Base-by-base conservation (phyloP, 1,284 basidiomycete species). In the Calocybe gambosa region DNA sequence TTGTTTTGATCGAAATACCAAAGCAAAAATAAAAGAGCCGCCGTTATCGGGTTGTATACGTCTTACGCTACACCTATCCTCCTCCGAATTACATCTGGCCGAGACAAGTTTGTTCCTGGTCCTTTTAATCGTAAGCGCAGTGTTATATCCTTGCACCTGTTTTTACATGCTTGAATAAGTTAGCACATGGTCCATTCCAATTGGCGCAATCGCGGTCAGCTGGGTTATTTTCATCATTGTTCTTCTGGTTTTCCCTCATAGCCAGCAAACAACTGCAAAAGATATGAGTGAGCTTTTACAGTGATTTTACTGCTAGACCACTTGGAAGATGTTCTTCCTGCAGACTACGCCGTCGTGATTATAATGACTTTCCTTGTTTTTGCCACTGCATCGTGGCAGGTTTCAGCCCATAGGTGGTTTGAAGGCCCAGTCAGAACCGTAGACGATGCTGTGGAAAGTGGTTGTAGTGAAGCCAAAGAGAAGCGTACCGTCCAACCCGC, bases 321-420 rank as follows among this genome's bases (percentile, higher is more conserved):
- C 19, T 39, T 25, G 28, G 5, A 18, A 12, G 29, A 40, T 25
- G 19, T 18, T 16, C n/a, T 16, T 18, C 18, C 19, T 13, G 15
- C 50, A 85, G 82, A 85, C 55, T 84, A 83, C 52, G 72, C 82
- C 0, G 73, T 84, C 18, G 78, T 85, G 13, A 75, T 86, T 45
- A 74, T 86, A 53, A 69, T 74, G 67, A 68, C 64, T 0, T 80
- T 85, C 2, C 80, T 86, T 58, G 56, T 82, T 18, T 83, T 85
- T 53, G 78, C 83, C 0, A 65, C 74, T 0, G 44, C 70, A 5
- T 84, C 78, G 3, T 87, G 84, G 84, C 58, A 80, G 0, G 20
- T 82, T 3, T 85, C 82, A 20, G 85, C 85, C 0, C 73, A 64
- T 31, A 75, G 78, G 44, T 87, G 84, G 84, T 87, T 87, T 66